Conservation (phyloP, 78 protist genomes). For the Creolimax fragrantissima region DNA sequence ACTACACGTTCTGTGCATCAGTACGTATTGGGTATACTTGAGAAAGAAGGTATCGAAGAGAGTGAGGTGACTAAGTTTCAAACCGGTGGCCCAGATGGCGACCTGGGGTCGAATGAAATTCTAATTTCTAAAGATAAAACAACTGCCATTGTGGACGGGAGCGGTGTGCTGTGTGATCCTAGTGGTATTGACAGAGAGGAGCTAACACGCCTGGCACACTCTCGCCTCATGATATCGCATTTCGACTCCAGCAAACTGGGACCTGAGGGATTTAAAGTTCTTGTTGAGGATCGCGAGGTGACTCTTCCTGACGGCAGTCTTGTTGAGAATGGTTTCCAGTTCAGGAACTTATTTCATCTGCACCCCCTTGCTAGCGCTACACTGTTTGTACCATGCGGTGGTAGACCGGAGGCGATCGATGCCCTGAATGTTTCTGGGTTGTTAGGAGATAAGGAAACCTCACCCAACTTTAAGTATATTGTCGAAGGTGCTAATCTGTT, state of each 20-base stretch:
- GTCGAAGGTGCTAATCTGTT: constrained; percentile 89
- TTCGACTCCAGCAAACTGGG: constrained; percentile 15
- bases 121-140: constrained; percentile 36
- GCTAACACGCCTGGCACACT: constrained; percentile 41
- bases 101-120: constrained; percentile 78
- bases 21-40: constrained; percentile 56
- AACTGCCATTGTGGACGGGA: constrained; percentile 69
- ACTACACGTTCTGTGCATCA: constrained; percentile 75
- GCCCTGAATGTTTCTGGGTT: constrained; percentile 40
- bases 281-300: background rate
- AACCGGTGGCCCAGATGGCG: constrained; percentile 93
- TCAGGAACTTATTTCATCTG: constrained; percentile 72
- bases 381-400: constrained; percentile 88
- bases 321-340: constrained; percentile 53
- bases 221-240: constrained; percentile 48
- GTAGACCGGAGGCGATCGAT: constrained; percentile 77
- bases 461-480: constrained; percentile 57
- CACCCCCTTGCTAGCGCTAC: constrained; percentile 4
- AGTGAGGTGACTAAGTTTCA: constrained; percentile 50
- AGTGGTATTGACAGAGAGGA: constrained; percentile 44
- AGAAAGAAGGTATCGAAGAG: constrained; percentile 32
- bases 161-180: constrained; percentile 65
- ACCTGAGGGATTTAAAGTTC: constrained; percentile 45
- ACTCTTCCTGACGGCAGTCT: constrained; percentile 37
- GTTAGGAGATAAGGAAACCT: constrained; percentile 14